Conservation (phyloP, 2,329 filamentous ascomycete species). For the Claviceps quebecensis region DNA sequence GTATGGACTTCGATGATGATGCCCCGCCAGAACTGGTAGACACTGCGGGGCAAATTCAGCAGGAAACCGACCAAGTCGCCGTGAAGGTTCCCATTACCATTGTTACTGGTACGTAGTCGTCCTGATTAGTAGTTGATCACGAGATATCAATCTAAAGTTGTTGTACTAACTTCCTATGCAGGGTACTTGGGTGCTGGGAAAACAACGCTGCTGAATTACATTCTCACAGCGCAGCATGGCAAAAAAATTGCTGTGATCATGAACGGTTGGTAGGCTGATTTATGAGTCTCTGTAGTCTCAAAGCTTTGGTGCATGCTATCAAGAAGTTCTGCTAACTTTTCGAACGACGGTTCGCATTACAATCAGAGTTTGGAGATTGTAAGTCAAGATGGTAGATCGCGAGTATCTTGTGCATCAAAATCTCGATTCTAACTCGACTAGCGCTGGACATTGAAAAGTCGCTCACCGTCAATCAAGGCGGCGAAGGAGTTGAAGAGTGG, state of each 20-base stretch:
- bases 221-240: slow-evolving; percentile 84
- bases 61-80: slow-evolving; percentile 30
- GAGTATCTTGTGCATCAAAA: slow-evolving; percentile 8
- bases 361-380: slow-evolving; percentile 68
- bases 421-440: slow-evolving; percentile 20
- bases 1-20: slow-evolving; percentile 53
- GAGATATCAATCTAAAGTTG: too few relatives aligned
- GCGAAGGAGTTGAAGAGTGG: slow-evolving; percentile 81
- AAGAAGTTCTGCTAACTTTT: not conserved
- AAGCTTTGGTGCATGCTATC: not conserved
- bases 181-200: slow-evolving; percentile 94
- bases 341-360: not conserved
- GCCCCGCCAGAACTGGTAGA: slow-evolving; percentile 50
- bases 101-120: slow-evolving; percentile 47
- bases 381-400: slow-evolving; percentile 18
- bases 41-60: slow-evolving; percentile 21
- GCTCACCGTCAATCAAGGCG: slow-evolving; percentile 75
- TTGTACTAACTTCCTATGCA: slow-evolving; percentile 19
- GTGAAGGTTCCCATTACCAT: slow-evolving; percentile 73
- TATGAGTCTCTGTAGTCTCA: too few relatives aligned
- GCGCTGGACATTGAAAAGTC: slow-evolving; percentile 93
- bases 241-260: slow-evolving; percentile 97
- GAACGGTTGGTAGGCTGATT: slow-evolving; percentile 43
- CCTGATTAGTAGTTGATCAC: not conserved
- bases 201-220: slow-evolving; percentile 90